phyloP scores from a whole-genome alignment of 1,284 basidiomycete genomes.

The Cryptococcus sp. region DNA sequence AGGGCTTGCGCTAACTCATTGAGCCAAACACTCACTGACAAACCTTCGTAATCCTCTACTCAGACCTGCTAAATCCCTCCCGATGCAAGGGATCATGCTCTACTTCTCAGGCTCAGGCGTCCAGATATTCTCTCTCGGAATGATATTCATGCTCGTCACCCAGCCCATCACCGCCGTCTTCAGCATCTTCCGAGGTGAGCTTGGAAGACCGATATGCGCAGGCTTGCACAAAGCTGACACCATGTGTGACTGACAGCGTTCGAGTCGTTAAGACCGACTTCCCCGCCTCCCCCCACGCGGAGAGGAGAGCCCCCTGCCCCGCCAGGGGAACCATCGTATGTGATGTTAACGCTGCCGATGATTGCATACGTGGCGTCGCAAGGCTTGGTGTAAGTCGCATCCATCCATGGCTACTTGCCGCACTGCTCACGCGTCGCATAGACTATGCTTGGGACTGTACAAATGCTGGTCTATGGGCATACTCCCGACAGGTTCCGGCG shows the following conservation, averaged over 20 bases:
- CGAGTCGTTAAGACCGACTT: slow-evolving; percentile 42
- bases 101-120: slow-evolving; percentile 92
- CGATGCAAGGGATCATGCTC: slow-evolving; percentile 93
- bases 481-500: slow-evolving; percentile 77
- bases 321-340: slow-evolving; percentile 27
- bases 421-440: slow-evolving; percentile 57
- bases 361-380: slow-evolving; percentile 46
- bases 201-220: not conserved
- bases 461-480: slow-evolving; percentile 88
- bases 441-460: slow-evolving; percentile 73
- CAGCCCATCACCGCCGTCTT: slow-evolving; percentile 74
- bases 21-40: not conserved
- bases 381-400: slow-evolving; percentile 40
- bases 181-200: slow-evolving; percentile 68
- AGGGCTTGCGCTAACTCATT: too few species aligned
- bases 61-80: slow-evolving; percentile 75
- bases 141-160: slow-evolving; percentile 81
- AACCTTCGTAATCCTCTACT: not conserved
- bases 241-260: slow-evolving; percentile 35
- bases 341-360: slow-evolving; percentile 42
- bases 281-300: slow-evolving; percentile 2
- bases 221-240: not conserved
- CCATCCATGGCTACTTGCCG: not conserved
- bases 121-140: slow-evolving; percentile 90
- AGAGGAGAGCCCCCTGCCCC: slow-evolving; percentile 1